Evolutionary conservation across 2,329 filamentous ascomycete genomes (phyloP).

Genomic region (Cryoendolithus antarcticus): DNA sequence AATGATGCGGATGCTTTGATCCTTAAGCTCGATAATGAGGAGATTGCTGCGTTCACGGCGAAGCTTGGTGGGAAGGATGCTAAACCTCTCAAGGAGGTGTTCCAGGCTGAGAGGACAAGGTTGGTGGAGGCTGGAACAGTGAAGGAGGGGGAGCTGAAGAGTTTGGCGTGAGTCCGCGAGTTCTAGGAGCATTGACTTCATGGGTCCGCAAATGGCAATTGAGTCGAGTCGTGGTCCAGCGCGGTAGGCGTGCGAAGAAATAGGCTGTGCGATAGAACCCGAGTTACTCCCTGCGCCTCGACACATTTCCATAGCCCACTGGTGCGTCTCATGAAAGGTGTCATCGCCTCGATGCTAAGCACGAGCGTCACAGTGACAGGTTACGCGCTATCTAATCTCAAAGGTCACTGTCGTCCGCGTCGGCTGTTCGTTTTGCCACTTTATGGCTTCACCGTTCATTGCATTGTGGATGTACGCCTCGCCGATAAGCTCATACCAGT

Average conservation of each 20-base stretch:
- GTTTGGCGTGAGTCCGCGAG: constrained; percentile 15
- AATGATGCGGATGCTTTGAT: constrained; percentile 79
- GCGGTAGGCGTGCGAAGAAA: no score
- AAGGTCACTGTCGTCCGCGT: not conserved
- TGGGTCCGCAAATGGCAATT: no score
- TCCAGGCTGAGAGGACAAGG: constrained; percentile 63
- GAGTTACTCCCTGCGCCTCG: no score
- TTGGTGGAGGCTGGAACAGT: constrained; percentile 74
- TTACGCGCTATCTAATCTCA: not conserved
- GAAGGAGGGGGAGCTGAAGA: constrained; percentile 71
- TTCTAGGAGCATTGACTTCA: no score
- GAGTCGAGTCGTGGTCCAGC: no score
- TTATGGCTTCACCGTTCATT: constrained; percentile 6
- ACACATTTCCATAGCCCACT: no score
- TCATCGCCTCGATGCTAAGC: no score
- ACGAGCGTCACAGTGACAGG: no score
- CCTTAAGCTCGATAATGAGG: constrained; percentile 77
- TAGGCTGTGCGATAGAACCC: no score
- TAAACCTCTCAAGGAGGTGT: constrained; percentile 74
- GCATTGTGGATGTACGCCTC: constrained; percentile 4
- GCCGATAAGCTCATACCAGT: constrained; percentile 3
- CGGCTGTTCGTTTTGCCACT: constrained; percentile 4
- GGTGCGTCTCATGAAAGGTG: no score
- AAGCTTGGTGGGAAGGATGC: constrained; percentile 67
- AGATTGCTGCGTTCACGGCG: constrained; percentile 69